These are phyloP conservation scores for Breviolum minutum DNA, from an alignment of 73 alveolate species.

Conservation along the genomic window DNA sequence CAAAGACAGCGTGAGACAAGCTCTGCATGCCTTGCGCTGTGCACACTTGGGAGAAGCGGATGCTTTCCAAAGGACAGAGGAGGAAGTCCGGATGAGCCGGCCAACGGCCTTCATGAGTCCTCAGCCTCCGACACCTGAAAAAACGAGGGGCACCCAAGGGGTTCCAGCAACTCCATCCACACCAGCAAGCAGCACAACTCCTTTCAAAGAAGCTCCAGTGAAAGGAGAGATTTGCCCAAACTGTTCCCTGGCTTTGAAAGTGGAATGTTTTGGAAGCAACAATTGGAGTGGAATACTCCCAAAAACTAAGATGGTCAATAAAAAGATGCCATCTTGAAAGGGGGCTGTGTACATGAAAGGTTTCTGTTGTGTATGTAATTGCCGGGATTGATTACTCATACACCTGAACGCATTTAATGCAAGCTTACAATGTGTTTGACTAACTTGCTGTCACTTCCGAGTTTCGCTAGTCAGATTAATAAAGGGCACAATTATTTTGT, in stretches of 20 bases:
- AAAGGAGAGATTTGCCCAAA: constrained; percentile 4
- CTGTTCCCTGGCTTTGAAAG: neutral
- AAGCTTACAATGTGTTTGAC: no score
- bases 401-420: no score
- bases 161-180: neutral
- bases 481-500: no score
- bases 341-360: neutral
- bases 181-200: neutral
- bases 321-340: neutral
- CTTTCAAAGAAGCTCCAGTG: neutral
- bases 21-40: neutral
- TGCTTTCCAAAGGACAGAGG: neutral
- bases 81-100: neutral
- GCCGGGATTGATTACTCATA: neutral
- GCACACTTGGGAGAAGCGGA: constrained; percentile 23
- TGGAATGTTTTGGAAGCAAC: no score
- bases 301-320: no score
- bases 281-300: no score
- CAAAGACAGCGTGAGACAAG: neutral
- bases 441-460: no score
- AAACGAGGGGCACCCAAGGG: neutral
- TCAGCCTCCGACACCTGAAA: neutral
- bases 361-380: neutral
- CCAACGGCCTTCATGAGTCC: neutral
- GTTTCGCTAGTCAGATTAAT: no score